A percentile compares a stretch with the other conserved stretches of the same genome.
Conservation (phyloP, 1,284 basidiomycete genomes). For the Malassezia arunalokei region DNA sequence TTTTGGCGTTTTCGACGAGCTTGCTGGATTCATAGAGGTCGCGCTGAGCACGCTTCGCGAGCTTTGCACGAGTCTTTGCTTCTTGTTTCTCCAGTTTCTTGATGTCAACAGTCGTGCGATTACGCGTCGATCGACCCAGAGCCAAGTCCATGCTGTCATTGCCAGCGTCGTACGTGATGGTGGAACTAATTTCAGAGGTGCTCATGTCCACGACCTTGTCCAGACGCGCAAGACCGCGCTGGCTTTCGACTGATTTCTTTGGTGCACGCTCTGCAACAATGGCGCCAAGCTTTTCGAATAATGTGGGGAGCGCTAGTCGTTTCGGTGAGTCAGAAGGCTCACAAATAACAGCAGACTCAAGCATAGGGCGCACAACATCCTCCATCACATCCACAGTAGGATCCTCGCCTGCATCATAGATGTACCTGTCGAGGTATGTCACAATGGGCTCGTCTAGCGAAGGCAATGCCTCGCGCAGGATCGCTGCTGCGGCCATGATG, state of each 20-base stretch:
- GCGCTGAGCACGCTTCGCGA: slow-evolving; percentile 71
- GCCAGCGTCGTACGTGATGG: slow-evolving; percentile 22
- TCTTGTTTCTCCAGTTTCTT: slow-evolving; percentile 98
- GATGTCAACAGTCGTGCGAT: slow-evolving; percentile 88
- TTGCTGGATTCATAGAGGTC: slow-evolving; percentile 93
- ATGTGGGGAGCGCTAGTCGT: slow-evolving; percentile 19
- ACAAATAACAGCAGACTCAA: slow-evolving; percentile 36
- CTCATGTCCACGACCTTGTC: slow-evolving; percentile 94
- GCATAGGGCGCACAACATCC: slow-evolving; percentile 35
- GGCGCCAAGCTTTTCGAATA: slow-evolving; percentile 27
- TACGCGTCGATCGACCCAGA: slow-evolving; percentile 83
- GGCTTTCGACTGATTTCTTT: slow-evolving; percentile 4
- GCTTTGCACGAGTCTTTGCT: slow-evolving; percentile 92
- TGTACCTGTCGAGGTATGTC: slow-evolving; percentile 79
- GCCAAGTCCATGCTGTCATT: slow-evolving; percentile 56
- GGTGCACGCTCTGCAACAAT: slow-evolving; percentile 34
- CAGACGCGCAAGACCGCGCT: slow-evolving; percentile 49
- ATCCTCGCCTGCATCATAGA: slow-evolving; percentile 65
- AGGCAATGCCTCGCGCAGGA: slow-evolving; percentile 66
- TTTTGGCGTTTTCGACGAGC: slow-evolving; percentile 78
- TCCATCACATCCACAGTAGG: slow-evolving; percentile 30
- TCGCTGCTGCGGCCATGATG: slow-evolving; percentile 53
- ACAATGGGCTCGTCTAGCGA: slow-evolving; percentile 86
- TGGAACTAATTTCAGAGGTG: slow-evolving; percentile 52
- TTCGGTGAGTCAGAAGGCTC: slow-evolving; percentile 22